Evolutionary conservation across 2,329 filamentous ascomycete genomes (phyloP), one percentile per base, ranked within the genome.

Genomic region (Fusarium sp.): DNA sequence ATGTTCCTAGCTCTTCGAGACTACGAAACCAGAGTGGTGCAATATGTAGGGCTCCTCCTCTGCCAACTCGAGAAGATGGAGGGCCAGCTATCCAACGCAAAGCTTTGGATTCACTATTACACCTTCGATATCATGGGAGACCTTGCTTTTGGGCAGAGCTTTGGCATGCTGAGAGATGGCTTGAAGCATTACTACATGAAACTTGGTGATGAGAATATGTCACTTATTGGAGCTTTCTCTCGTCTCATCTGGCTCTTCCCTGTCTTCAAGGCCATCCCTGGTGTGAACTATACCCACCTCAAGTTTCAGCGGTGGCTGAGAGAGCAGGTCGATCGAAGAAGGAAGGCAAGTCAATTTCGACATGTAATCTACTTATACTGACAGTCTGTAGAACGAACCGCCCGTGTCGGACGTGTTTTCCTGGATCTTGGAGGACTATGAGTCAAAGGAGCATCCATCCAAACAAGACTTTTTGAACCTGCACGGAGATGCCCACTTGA

Each of bases 81-180:
- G 11, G 78, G 78, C 1, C 60, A 63, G 7, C 64, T 76, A 0
- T 63, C 84, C 6, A 74, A 85, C 43, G 76, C 78, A 5, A 74
- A 81, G 1, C 68, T 76, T 5, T 82, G 82, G 52, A 82, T 81
- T 60, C 79, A 79, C 25, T 84, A 84, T 43, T 74, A 72, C 22
- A 74, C 65, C n/a, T 74, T 75, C 6, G 84, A 85, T 22, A 78
- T 85, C 6, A 84, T 85, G 84, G 84, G 82, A 2, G 82, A 85
- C 57, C 74, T 86, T 40, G 83, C 81, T 6, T 85, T 85, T 52
- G 82, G 81, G 1, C 76, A 80, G 33, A 75, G 78, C 6, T 85
- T 84, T 54, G 72, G 80, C 11, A 82, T 82, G 82, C 74, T 85
- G 15, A 69, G 65, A 30, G 68, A 73, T 1, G 79, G 78, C 4